Evolutionary conservation across 768 basidiomycete genomes (phyloP).

Genomic region (Hydnum rufescens): DNA sequence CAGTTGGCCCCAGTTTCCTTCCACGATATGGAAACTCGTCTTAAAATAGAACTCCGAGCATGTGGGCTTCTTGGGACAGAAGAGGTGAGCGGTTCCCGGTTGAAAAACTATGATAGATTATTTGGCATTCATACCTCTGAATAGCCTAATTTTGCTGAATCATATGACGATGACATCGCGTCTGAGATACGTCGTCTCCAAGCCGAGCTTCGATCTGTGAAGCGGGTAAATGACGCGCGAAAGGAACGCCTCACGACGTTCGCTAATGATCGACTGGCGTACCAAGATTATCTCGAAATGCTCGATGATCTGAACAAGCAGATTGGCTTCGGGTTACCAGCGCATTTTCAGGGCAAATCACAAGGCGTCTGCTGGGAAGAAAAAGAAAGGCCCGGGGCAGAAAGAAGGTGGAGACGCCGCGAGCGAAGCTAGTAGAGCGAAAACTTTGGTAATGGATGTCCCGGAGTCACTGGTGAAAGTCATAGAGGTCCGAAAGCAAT

Average conservation of each 20-base stretch:
- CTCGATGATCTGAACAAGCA: conserved; percentile 75
- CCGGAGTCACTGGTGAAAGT: conserved; percentile 49
- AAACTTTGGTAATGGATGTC: conserved; percentile 26
- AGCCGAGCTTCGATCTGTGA: conserved; percentile 51
- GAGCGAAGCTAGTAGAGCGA: conserved; percentile 48
- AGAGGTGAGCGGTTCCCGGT: conserved; percentile 12
- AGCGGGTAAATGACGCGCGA: conserved; percentile 67
- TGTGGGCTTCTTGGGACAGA: conserved; percentile 22
- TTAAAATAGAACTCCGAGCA: conserved; percentile 16
- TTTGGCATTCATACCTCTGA: conserved; percentile 4
- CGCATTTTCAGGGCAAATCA: conserved; percentile 36
- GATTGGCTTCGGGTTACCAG: conserved; percentile 64
- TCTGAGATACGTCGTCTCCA: conserved; percentile 81
- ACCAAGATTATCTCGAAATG: conserved; percentile 74
- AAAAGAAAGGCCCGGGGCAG: conserved; percentile 24
- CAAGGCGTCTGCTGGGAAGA: conserved; percentile 22
- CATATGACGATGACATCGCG: conserved; percentile 81
- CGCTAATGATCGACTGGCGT: conserved; percentile 72
- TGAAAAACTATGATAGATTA: background rate
- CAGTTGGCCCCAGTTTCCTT: conserved; percentile 47
- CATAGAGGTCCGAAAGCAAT: conserved; percentile 54
- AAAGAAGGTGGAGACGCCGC: conserved; percentile 25
- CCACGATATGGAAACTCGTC: conserved; percentile 44
- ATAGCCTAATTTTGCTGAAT: conserved; percentile 51
- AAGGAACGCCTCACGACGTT: conserved; percentile 50